These are phyloP conservation scores for Globisporangium parvum DNA, from an alignment of 352 stramenopile species.

Conservation along the genomic window DNA sequence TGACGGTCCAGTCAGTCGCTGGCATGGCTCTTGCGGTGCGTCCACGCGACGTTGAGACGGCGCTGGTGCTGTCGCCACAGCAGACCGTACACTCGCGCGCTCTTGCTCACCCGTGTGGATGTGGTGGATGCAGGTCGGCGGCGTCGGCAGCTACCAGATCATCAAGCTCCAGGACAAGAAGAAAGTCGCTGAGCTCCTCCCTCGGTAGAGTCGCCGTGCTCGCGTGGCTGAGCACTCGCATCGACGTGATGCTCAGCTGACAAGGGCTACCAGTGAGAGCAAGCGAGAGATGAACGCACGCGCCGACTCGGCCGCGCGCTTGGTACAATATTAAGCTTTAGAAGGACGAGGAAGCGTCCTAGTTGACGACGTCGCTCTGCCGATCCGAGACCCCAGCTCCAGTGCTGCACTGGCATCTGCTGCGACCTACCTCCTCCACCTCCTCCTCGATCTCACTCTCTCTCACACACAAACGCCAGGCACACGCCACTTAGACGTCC, in stretches of 20 bases:
- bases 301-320: no score
- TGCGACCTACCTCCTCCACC: not conserved
- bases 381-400: no score
- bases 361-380: no score
- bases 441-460: not conserved
- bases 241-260: not conserved
- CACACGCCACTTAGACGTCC: constrained; percentile 33
- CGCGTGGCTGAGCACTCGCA: no score
- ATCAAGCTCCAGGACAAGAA: constrained; percentile 66
- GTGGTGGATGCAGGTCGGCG: constrained; percentile 31
- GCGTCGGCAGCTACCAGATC: constrained; percentile 74
- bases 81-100: not conserved
- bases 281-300: no score
- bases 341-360: no score
- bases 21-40: constrained; percentile 70
- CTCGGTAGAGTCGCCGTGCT: not conserved
- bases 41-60: not conserved
- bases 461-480: not conserved
- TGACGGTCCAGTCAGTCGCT: constrained; percentile 57
- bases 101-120: constrained; percentile 5
- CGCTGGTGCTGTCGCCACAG: not conserved
- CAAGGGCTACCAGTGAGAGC: no score
- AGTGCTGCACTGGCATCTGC: no score
- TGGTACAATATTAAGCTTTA: no score
- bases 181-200: constrained; percentile 11